Base-by-base conservation (phyloP, 2,329 filamentous ascomycete species). In the Cladosporium halotolerans region DNA sequence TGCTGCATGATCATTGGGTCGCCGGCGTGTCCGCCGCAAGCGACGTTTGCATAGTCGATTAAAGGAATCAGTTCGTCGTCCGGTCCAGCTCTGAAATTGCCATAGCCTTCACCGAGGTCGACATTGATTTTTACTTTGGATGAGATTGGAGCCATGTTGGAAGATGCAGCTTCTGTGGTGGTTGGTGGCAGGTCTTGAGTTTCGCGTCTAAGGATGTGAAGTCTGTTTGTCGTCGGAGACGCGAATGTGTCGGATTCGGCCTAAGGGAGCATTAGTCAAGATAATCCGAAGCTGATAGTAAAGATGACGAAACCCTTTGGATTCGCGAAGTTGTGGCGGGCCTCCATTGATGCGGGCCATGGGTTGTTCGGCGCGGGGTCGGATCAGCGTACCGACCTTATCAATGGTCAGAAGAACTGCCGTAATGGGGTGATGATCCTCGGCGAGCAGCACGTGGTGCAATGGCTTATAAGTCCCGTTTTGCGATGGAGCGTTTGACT, bases 1-100 rank as follows among this genome's bases (percentile, higher is more conserved):
- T 80, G 72, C 45, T 76, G 70, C 82, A 85, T 86, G 51, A 84
- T 82, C n/a, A 80, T 62, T 0, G 82, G 82, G 56, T 86, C 83
- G 39, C 81, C 78, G 32, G 61, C 63, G 50, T 66, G 63, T 40
- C 64, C 63, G 45, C 70, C 69, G 61, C 81, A 85, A 8, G 81
- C 82, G 31, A 85, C 70, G 59, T 84, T 84, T 14, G 81, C 82
- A 61, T 79, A 76, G 62, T 84, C 80, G 58, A 84, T 81, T 40
- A 82, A 67, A 2, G 78, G 77, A 55, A 85, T 79, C 11, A 85
- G 67, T 53, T 84, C 79, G 45, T 80, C 76, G 57, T 84, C 81
- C 3, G 80, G 80, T 14, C 80, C 80, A 62, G 72, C 70, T 54
- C 70, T 72, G 68, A 70, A 75, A 63, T 74, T 75, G 39, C 77